These are phyloP conservation scores for Atkinsonella hypoxylon DNA, from an alignment of 2,329 filamentous ascomycete genomes.

Conservation along the genomic window DNA sequence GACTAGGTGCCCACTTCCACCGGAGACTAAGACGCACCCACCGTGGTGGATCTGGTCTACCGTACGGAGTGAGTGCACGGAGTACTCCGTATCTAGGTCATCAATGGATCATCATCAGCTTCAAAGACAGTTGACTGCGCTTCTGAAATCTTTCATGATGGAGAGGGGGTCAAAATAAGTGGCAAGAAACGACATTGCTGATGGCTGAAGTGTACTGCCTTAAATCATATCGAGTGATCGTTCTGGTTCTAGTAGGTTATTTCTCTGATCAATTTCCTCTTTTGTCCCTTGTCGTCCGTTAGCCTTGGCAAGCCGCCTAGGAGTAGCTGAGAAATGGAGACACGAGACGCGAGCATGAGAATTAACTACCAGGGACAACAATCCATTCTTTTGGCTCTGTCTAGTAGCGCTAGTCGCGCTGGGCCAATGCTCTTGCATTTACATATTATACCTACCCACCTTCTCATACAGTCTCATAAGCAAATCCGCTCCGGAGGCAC, in stretches of 20 bases:
- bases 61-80: background rate
- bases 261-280: too few species aligned
- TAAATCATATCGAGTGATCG: too few species aligned
- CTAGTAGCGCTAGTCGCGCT: background rate
- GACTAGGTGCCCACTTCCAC: slow-evolving; percentile 2
- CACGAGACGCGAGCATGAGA: background rate
- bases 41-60: background rate
- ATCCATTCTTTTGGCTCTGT: background rate
- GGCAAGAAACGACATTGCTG: too few species aligned
- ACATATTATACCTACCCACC: background rate
- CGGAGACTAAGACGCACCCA: background rate
- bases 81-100: background rate
- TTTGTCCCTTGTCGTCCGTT: background rate
- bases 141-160: too few species aligned
- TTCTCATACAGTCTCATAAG: background rate
- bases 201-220: too few species aligned
- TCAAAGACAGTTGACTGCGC: too few species aligned
- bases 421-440: background rate
- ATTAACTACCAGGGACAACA: background rate
- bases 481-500: slow-evolving; percentile 3
- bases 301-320: background rate
- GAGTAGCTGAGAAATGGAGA: background rate
- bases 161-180: too few species aligned
- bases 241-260: too few species aligned
- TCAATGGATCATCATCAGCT: too few species aligned